Evolutionary conservation across 345 rosid genomes (phyloP), one percentile per base, ranked within the genome.

Genomic region (Lepidium aucheri): DNA sequence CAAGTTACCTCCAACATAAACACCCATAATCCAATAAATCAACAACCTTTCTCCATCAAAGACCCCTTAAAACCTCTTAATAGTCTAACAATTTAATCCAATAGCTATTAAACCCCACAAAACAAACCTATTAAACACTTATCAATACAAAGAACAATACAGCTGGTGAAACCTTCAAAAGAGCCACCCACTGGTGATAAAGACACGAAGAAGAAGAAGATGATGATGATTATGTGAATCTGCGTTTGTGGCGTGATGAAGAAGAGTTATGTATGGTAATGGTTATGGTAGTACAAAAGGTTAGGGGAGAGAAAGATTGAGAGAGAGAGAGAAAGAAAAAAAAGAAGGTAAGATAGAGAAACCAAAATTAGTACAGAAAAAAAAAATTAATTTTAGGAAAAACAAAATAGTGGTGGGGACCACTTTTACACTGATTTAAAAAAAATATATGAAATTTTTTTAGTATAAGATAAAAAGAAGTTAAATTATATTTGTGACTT

Each of bases 1-100:
- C 82, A 86, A 78, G 70, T 76, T 68, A 83, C 74, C 78, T 26
- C 75, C 82, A 65, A 81, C 80, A 86, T 86, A 83, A 84, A 88
- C 75, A 68, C 80, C 81, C 80, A 76, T 32, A 44, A 47, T 8
- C 68, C 62, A 49, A 49, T 17, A 63, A 65, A 60, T 54, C 24
- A 70, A 63, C 60, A 18, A 72, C 44, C 73, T 58, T 42, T 56
- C 43, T n/a, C 30, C 55, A 39, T 22, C 28, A 18, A 73, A 52
- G 41, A 44, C 17, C 45, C 40, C 53, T 24, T n/a, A 0, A 52
- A 67, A 41, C n/a, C 45, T 7, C 55, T 22, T 5, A 49, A 45
- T 9, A 52, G 13, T n/a, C 26, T 18, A n/a, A n/a, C n/a, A n/a
- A n/a, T n/a, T n/a, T n/a, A n/a, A n/a, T 17, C 41, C 22, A 28